Conservation (phyloP, 768 basidiomycete species). For the Lactarius akahatsu region DNA sequence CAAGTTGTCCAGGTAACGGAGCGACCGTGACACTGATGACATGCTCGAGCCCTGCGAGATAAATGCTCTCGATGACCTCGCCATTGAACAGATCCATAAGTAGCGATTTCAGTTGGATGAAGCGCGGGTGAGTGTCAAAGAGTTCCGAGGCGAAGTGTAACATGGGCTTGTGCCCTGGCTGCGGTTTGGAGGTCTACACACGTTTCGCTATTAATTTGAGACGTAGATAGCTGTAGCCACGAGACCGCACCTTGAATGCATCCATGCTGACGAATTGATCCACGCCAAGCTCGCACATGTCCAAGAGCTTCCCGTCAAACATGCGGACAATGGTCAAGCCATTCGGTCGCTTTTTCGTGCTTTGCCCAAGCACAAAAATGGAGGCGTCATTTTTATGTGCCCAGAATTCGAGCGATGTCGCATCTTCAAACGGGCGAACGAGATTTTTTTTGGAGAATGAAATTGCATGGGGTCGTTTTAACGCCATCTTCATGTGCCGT, state of each 20-base stretch:
- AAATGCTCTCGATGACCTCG: constrained; percentile 79
- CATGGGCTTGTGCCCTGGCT: constrained; percentile 85
- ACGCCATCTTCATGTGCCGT: constrained; percentile 64
- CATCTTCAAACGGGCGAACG: constrained; percentile 87
- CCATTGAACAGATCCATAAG: constrained; percentile 90
- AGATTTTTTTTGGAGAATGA: constrained; percentile 93
- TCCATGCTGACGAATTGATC: constrained; percentile 77
- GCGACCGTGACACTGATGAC: constrained; percentile 80
- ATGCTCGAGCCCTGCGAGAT: constrained; percentile 80
- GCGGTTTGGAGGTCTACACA: constrained; percentile 77
- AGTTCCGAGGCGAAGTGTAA: constrained; percentile 96
- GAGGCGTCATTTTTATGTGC: constrained; percentile 90
- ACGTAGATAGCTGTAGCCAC: neutral
- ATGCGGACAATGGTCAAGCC: constrained; percentile 82
- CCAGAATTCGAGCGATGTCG: constrained; percentile 89
- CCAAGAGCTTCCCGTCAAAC: constrained; percentile 82
- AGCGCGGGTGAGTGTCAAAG: constrained; percentile 93
- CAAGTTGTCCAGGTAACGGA: constrained; percentile 58
- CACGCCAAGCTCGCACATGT: constrained; percentile 94
- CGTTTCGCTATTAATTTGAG: neutral
- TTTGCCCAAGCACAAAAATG: constrained; percentile 86
- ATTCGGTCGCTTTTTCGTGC: constrained; percentile 92
- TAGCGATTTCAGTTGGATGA: constrained; percentile 87
- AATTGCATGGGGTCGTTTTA: constrained; percentile 89
- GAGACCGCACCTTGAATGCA: constrained; percentile 70